These are phyloP conservation scores for Metschnikowia kofuensis DNA, from an alignment of 805 yeast genomes.

Conservation along the genomic window DNA sequence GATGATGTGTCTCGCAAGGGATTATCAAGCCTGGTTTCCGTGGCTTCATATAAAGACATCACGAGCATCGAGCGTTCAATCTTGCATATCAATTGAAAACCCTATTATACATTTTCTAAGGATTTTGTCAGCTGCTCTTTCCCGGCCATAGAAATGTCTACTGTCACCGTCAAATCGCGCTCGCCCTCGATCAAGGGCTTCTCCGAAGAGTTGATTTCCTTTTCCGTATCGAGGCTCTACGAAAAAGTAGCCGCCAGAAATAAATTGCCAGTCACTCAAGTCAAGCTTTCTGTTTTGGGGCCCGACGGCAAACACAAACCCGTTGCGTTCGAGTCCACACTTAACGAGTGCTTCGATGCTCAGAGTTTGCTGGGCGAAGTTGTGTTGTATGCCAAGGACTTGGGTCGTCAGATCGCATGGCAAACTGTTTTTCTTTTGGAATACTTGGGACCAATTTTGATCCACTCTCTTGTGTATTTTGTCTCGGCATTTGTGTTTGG, in stretches of 20 bases:
- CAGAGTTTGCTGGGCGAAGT: slow-evolving; percentile 42
- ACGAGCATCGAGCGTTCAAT: too few relatives aligned
- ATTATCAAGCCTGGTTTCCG: background rate
- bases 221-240: slow-evolving; percentile 41
- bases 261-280: slow-evolving; percentile 30
- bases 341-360: slow-evolving; percentile 31
- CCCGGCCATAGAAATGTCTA: slow-evolving; percentile 33
- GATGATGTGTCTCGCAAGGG: background rate
- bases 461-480: slow-evolving; percentile 69
- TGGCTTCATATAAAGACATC: background rate
- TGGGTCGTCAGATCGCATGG: slow-evolving; percentile 94
- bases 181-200: slow-evolving; percentile 55
- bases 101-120: too few relatives aligned
- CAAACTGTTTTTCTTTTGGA: slow-evolving; percentile 84
- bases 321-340: slow-evolving; percentile 41
- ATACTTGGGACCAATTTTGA: slow-evolving; percentile 82
- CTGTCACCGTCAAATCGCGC: slow-evolving; percentile 55
- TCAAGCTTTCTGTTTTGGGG: slow-evolving; percentile 26
- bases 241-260: slow-evolving; percentile 44
- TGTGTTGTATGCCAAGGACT: slow-evolving; percentile 69
- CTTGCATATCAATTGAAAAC: too few relatives aligned
- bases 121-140: too few relatives aligned
- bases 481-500: slow-evolving; percentile 10
- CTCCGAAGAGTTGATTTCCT: slow-evolving; percentile 33
- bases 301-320: slow-evolving; percentile 37